Conservation (phyloP, 352 stramenopile genomes). For the Globisporangium solare region DNA sequence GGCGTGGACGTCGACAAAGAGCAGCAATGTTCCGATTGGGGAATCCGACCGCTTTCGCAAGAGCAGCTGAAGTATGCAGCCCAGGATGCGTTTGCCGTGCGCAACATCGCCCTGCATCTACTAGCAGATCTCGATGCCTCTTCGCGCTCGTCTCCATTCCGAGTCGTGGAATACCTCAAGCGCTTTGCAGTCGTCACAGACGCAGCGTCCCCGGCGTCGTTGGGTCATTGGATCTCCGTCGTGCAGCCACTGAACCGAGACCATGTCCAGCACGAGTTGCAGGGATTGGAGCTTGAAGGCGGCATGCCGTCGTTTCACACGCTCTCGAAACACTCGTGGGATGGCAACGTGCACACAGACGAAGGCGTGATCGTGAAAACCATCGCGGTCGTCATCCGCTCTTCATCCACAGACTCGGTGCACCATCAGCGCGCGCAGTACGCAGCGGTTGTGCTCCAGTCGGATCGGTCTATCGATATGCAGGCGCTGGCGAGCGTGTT, state of each 20-base stretch:
- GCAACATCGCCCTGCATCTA: constrained; percentile 36
- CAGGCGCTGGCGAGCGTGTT: constrained; percentile 25
- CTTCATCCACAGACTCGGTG: neutral
- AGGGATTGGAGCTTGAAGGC: constrained; percentile 16
- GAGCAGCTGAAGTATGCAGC: constrained; percentile 51
- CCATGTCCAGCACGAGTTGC: constrained; percentile 34
- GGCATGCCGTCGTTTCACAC: constrained; percentile 19
- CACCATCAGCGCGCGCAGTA: constrained; percentile 14
- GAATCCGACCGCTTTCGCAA: constrained; percentile 28
- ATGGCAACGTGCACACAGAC: constrained; percentile 9
- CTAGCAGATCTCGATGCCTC: constrained; percentile 29
- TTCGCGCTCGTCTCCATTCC: neutral
- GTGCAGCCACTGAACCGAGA: constrained; percentile 14
- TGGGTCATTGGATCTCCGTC: constrained; percentile 19
- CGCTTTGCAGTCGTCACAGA: constrained; percentile 21
- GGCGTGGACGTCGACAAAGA: constrained; percentile 47
- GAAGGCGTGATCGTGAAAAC: constrained; percentile 55
- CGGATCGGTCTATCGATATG: constrained; percentile 56
- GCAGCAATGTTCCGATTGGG: constrained; percentile 65
- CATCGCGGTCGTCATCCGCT: constrained; percentile 42
- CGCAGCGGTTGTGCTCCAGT: constrained; percentile 41
- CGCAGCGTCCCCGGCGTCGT: neutral
- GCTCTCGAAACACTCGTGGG: constrained; percentile 16
- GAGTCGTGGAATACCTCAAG: constrained; percentile 12
- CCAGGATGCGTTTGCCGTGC: constrained; percentile 46